Percentiles rank a stretch among this genome's conserved stretches.
These are phyloP conservation scores for Chlamydomonas eustigma DNA, from an alignment of 139 green algal genomes.

Conservation along the genomic window DNA sequence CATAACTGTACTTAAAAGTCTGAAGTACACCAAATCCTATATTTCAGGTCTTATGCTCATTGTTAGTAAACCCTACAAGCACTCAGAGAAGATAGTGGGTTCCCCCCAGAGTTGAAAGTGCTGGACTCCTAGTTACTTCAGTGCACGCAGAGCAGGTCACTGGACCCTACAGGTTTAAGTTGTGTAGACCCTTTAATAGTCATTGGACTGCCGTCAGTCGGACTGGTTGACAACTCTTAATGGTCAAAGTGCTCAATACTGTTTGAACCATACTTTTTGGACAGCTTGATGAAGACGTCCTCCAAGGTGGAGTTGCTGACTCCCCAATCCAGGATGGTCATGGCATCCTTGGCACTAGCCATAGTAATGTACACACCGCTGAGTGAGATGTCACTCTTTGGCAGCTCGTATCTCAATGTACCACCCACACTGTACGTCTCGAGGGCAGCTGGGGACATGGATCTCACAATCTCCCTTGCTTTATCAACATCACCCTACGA, in stretches of 20 bases:
- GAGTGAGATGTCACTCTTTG: constrained; percentile 43
- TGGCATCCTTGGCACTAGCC: constrained; percentile 28
- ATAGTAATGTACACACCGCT: constrained; percentile 62
- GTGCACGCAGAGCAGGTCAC: not conserved
- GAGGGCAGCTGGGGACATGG: constrained; percentile 7
- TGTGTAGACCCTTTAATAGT: not conserved
- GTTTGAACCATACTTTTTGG: not conserved
- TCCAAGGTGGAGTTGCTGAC: constrained; percentile 37
- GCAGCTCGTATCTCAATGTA: constrained; percentile 64
- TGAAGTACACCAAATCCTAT: no score
- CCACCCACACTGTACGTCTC: constrained; percentile 64
- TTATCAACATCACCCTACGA: not conserved
- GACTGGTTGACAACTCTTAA: no score
- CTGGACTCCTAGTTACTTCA: no score
- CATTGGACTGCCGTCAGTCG: not conserved
- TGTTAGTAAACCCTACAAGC: no score
- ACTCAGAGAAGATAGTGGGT: no score
- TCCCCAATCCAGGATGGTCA: constrained; percentile 72
- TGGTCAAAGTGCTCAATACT: not conserved
- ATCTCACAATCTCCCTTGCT: not conserved
- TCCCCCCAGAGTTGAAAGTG: no score
- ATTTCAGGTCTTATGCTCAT: no score
- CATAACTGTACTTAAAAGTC: no score
- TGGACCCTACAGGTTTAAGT: not conserved
- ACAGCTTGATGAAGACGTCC: constrained; percentile 2